phyloP scores from a whole-genome alignment of 192 early-diverging fungal genomes.

The Coemansia javaensis region DNA sequence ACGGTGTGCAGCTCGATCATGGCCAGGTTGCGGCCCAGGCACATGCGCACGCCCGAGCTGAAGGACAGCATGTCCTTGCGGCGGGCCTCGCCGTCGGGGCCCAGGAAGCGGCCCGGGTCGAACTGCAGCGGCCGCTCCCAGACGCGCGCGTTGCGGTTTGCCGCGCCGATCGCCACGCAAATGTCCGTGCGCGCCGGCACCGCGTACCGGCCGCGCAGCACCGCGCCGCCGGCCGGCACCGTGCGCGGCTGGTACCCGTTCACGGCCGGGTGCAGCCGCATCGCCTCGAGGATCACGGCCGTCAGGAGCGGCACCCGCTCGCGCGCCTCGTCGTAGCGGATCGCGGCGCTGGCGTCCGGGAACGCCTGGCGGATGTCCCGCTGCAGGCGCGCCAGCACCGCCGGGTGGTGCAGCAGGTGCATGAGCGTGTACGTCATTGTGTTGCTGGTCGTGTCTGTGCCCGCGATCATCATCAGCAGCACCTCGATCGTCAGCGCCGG shows the following conservation, averaged over 20 bases:
- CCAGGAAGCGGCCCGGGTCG: constrained; percentile 38
- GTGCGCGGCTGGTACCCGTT: constrained; percentile 22
- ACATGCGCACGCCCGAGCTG: constrained; percentile 31
- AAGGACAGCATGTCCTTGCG: constrained; percentile 26
- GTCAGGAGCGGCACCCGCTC: constrained; percentile 24
- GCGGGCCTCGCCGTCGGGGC: constrained; percentile 1
- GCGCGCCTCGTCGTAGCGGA: constrained; percentile 21
- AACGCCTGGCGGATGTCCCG: constrained; percentile 22
- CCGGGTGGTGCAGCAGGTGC: constrained; percentile 31
- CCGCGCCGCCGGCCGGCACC: constrained; percentile 13
- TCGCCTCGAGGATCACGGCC: constrained; percentile 37
- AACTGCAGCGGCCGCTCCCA: constrained; percentile 24
- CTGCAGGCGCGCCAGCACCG: constrained; percentile 12
- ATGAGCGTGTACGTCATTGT: constrained; percentile 34
- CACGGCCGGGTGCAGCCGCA: constrained; percentile 31
- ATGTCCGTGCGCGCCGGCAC: constrained; percentile 20
- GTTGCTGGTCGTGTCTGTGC: constrained; percentile 50
- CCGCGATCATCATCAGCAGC: constrained; percentile 27
- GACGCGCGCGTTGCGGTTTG: constrained; percentile 16
- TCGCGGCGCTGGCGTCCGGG: constrained; percentile 9
- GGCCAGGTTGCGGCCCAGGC: constrained; percentile 37
- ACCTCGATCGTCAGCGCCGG: constrained; percentile 16
- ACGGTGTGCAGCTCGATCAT: constrained; percentile 35
- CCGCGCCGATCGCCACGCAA: constrained; percentile 17
- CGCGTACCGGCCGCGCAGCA: constrained; percentile 1